A percentile compares a stretch with the other conserved stretches of the same genome.
Evolutionary conservation across 805 yeast species (phyloP).

Genomic region (Starmerella apis): DNA sequence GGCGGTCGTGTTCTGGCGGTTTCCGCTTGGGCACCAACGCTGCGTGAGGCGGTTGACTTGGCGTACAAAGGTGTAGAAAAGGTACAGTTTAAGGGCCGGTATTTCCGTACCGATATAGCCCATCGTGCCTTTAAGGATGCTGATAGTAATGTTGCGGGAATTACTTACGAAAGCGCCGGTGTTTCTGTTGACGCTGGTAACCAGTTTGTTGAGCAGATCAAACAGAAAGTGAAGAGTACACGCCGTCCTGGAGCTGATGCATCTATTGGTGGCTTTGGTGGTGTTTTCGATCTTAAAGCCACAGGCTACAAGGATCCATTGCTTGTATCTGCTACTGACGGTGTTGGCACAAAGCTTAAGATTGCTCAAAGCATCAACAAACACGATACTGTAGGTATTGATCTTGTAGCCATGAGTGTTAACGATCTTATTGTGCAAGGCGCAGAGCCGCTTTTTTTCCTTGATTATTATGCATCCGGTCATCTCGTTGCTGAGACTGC

Average conservation of each 20-base stretch:
- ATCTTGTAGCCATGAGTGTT: constrained; percentile 97
- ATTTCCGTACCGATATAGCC: constrained; percentile 88
- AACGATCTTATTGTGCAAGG: constrained; percentile 97
- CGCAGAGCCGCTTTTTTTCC: constrained; percentile 90
- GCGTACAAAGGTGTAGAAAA: constrained; percentile 79
- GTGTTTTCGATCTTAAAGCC: constrained; percentile 76
- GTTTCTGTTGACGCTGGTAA: constrained; percentile 97
- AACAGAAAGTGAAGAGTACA: constrained; percentile 81
- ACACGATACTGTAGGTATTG: constrained; percentile 97
- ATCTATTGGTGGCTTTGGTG: constrained; percentile 98
- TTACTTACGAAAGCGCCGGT: constrained; percentile 93
- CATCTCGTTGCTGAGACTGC: constrained; percentile 76
- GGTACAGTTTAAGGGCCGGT: constrained; percentile 62
- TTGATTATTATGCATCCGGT: constrained; percentile 95
- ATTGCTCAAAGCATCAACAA: constrained; percentile 82
- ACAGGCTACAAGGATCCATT: constrained; percentile 74
- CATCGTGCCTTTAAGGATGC: constrained; percentile 79
- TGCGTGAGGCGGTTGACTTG: constrained; percentile 69
- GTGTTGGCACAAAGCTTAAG: constrained; percentile 95
- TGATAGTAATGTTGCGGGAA: constrained; percentile 27
- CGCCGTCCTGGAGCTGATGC: constrained; percentile 94
- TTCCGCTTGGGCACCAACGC: constrained; percentile 67
- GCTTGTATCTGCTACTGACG: constrained; percentile 95
- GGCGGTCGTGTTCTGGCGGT: constrained; percentile 98
- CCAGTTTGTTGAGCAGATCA: constrained; percentile 76